A percentile compares a stretch with the other conserved stretches of the same genome.
phyloP scores from a whole-genome alignment of 331 rosid species.

The Dryas integrifolia region DNA sequence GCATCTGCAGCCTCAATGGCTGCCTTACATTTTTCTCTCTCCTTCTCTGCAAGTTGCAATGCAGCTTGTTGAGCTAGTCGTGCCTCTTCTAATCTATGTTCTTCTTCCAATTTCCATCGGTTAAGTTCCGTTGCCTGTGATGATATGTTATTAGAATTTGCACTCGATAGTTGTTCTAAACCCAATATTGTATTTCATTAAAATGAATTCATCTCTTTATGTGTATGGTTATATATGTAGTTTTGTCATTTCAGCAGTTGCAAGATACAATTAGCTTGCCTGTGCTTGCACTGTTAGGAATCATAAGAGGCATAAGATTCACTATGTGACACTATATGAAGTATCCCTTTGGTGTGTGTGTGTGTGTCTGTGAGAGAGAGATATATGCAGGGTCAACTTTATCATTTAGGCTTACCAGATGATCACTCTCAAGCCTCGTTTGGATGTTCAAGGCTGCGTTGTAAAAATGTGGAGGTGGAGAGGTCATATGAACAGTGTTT shows the following conservation, averaged over 20 bases:
- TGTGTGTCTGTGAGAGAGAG: background rate
- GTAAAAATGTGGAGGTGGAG: background rate
- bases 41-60: constrained; percentile 51
- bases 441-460: background rate
- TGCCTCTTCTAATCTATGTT: constrained; percentile 45
- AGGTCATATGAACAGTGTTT: background rate
- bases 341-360: background rate
- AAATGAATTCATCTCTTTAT: background rate
- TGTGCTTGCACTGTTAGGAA: background rate
- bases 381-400: background rate
- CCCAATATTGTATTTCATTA: background rate
- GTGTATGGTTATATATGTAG: background rate
- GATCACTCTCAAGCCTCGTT: background rate
- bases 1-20: constrained; percentile 69
- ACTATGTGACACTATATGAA: background rate
- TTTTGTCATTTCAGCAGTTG: background rate
- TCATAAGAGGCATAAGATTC: background rate
- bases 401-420: background rate
- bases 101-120: constrained; percentile 58
- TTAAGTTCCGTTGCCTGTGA: constrained; percentile 60
- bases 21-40: constrained; percentile 47
- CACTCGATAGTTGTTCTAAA: background rate
- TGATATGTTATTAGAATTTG: background rate
- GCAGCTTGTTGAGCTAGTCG: constrained; percentile 54
- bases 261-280: background rate